These are phyloP conservation scores for Aspergillus texensis DNA, from an alignment of 2,329 filamentous ascomycete species.

Conservation along the genomic window DNA sequence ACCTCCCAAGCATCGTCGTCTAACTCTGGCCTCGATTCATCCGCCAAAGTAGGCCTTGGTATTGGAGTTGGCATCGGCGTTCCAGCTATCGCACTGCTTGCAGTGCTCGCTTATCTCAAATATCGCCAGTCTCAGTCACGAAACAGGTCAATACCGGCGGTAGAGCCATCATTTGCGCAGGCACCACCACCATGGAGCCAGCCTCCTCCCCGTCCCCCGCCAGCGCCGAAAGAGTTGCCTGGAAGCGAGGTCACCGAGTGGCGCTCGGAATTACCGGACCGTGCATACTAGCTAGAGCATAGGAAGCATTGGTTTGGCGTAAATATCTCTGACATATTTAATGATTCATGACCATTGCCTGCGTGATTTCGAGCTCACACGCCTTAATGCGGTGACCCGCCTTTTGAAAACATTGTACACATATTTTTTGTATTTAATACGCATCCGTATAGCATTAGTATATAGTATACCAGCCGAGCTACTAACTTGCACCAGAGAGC, in stretches of 20 bases:
- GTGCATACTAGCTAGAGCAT: not conserved
- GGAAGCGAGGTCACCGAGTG: not conserved
- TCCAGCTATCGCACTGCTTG: conserved; percentile 10
- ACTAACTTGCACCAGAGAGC: not conserved
- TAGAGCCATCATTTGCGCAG: not conserved
- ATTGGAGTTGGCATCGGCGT: conserved; percentile 15
- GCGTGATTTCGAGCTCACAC: not conserved
- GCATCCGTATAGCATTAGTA: not conserved
- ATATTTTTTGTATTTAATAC: not conserved
- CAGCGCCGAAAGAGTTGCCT: not conserved
- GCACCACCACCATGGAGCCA: not conserved
- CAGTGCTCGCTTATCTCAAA: conserved; percentile 11
- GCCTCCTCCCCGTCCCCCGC: not conserved
- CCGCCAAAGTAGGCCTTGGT: conserved; percentile 16
- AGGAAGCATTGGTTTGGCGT: not conserved
- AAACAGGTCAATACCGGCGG: not conserved
- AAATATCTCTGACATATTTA: not conserved
- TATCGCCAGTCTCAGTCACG: not conserved
- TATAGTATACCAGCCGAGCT: not conserved
- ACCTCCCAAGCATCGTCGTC: not conserved
- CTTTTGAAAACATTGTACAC: not conserved
- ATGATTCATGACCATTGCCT: not conserved
- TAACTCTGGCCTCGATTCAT: not conserved
- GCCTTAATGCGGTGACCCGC: not conserved
- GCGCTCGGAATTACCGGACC: not conserved